Evolutionary conservation across 2,329 filamentous ascomycete species (phyloP).

Genomic region (Aureobasidium sp.): DNA sequence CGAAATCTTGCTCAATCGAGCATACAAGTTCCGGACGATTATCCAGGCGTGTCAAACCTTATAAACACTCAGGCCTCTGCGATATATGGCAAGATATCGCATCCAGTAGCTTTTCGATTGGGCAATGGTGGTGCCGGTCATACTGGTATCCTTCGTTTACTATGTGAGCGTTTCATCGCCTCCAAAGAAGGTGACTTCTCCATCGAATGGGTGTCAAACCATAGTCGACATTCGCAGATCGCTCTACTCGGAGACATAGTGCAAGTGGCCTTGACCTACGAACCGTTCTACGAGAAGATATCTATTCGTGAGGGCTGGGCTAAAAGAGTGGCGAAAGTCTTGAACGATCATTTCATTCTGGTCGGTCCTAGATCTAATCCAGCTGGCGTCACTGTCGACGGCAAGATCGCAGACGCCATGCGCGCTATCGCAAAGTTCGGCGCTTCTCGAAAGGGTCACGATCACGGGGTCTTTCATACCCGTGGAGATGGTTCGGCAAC

Average conservation of each 20-base stretch:
- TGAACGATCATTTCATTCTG: constrained; percentile 32
- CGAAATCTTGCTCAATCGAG: background rate
- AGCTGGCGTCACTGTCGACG: background rate
- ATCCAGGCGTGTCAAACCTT: background rate
- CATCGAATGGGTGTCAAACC: constrained; percentile 30
- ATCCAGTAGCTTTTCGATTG: constrained; percentile 27
- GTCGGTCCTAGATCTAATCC: background rate
- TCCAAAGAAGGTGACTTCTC: constrained; percentile 23
- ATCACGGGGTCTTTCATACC: constrained; percentile 23
- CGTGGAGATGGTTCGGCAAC: constrained; percentile 30
- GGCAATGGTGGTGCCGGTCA: constrained; percentile 31
- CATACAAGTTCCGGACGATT: background rate
- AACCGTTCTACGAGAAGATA: constrained; percentile 28
- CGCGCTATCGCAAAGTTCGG: background rate
- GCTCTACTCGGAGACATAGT: constrained; percentile 29
- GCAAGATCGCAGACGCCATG: background rate
- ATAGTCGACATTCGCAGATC: constrained; percentile 29
- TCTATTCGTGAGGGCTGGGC: constrained; percentile 28
- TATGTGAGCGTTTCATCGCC: constrained; percentile 25
- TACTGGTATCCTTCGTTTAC: constrained; percentile 26
- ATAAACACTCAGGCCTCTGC: background rate
- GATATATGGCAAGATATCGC: constrained; percentile 24
- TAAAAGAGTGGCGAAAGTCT: constrained; percentile 22
- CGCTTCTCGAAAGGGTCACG: background rate
- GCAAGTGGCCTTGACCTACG: constrained; percentile 31